Evolutionary conservation across 768 basidiomycete genomes (phyloP).

Genomic region (Lyophyllum semitale): DNA sequence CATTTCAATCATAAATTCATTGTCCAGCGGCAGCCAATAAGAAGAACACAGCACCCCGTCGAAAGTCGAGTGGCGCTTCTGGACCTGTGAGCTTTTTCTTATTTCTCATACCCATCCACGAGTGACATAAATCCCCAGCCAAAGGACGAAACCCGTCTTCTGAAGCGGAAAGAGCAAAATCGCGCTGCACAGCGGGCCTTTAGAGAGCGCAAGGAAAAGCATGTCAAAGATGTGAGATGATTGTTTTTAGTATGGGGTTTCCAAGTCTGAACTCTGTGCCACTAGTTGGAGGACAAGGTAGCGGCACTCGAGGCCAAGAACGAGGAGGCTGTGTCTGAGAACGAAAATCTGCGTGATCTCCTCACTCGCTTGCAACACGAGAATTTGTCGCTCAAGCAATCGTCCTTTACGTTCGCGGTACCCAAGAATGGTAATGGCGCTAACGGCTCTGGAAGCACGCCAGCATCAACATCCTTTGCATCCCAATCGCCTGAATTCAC

Average conservation of each 20-base stretch:
- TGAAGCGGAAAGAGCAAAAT: slow-evolving; percentile 97
- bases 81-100: slow-evolving; percentile 26
- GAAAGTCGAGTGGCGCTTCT: slow-evolving; percentile 36
- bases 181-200: slow-evolving; percentile 97
- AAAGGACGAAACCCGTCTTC: slow-evolving; percentile 72
- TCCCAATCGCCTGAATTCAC: slow-evolving; percentile 30
- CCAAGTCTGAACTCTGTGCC: slow-evolving; percentile 1
- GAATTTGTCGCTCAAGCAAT: slow-evolving; percentile 79
- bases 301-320: slow-evolving; percentile 85
- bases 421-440: slow-evolving; percentile 40
- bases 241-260: slow-evolving; percentile 1
- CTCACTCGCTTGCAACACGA: slow-evolving; percentile 84
- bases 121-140: slow-evolving; percentile 24
- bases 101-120: not conserved
- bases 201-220: slow-evolving; percentile 95
- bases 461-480: slow-evolving; percentile 25
- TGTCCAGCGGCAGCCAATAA: slow-evolving; percentile 21
- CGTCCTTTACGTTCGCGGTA: slow-evolving; percentile 82
- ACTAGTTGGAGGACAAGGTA: slow-evolving; percentile 88
- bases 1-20: not conserved
- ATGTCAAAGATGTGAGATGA: slow-evolving; percentile 86
- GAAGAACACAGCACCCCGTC: slow-evolving; percentile 24
- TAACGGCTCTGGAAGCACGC: slow-evolving; percentile 14
- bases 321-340: slow-evolving; percentile 70
- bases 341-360: slow-evolving; percentile 87